phyloP scores from a whole-genome alignment of 352 stramenopile species.

The Pythium biforme region DNA sequence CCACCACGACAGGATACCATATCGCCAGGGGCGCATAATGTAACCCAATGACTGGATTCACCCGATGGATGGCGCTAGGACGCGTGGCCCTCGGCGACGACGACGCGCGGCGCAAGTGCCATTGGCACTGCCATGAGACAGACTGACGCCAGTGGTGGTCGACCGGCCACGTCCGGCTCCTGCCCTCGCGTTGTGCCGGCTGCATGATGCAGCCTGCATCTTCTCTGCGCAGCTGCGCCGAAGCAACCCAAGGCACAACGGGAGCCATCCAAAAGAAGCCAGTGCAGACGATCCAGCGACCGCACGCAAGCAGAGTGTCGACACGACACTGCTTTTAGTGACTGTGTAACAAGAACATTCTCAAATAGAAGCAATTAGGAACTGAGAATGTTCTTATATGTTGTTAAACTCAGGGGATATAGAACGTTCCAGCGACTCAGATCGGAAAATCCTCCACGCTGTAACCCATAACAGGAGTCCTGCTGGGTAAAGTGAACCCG shows the following conservation, averaged over 20 bases:
- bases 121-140: conserved; percentile 15
- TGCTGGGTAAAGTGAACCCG: not conserved
- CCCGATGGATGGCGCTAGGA: too few relatives aligned
- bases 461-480: not conserved
- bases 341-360: not conserved
- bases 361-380: not conserved
- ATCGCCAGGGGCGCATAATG: not conserved
- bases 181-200: not conserved
- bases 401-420: conserved; percentile 17
- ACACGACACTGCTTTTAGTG: conserved; percentile 6
- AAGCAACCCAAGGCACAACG: conserved; percentile 5
- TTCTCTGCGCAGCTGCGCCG: conserved; percentile 25
- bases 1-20: not conserved
- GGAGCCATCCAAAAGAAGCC: conserved; percentile 24
- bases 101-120: not conserved
- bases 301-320: not conserved
- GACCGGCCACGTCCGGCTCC: conserved; percentile 1
- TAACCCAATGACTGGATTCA: not conserved
- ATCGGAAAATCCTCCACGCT: conserved; percentile 1
- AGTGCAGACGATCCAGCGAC: conserved; percentile 30
- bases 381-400: conserved; percentile 8
- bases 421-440: conserved; percentile 7
- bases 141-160: conserved; percentile 12
- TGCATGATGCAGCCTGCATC: too few relatives aligned
- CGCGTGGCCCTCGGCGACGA: conserved; percentile 4